phyloP scores from a whole-genome alignment of 139 green algal species.

The Ettlia oleoabundans region DNA sequence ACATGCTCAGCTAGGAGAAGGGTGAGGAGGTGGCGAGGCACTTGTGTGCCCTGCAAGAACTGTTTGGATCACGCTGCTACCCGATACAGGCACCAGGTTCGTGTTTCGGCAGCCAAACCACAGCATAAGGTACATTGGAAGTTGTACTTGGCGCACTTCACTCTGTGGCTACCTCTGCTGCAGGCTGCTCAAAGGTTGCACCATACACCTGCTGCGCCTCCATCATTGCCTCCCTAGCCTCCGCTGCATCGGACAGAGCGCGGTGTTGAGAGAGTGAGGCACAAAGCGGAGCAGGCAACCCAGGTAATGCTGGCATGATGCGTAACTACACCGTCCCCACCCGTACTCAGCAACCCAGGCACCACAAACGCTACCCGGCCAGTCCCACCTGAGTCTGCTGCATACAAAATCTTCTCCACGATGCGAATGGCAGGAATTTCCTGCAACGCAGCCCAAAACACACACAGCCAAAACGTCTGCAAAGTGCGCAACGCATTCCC shows the following conservation, averaged over 20 bases:
- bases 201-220: conserved; percentile 27
- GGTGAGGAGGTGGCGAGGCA: too few species aligned
- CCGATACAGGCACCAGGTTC: too few species aligned
- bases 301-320: too few species aligned
- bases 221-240: conserved; percentile 55
- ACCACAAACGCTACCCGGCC: background rate
- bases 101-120: too few species aligned
- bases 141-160: too few species aligned
- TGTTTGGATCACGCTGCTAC: too few species aligned
- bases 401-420: conserved; percentile 87
- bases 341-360: too few species aligned
- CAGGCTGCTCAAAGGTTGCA: conserved; percentile 20
- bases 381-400: conserved; percentile 71
- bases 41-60: too few species aligned
- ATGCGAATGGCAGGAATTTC: conserved; percentile 47
- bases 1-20: too few species aligned
- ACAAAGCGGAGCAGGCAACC: too few species aligned
- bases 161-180: background rate
- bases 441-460: background rate
- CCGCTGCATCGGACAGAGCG: conserved; percentile 2
- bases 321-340: too few species aligned
- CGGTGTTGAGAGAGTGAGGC: background rate
- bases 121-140: too few species aligned
- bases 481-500: conserved; percentile 21
- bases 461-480: background rate